Conservation (phyloP, 192 early-diverging fungal species). For the Coemansia sp. region DNA sequence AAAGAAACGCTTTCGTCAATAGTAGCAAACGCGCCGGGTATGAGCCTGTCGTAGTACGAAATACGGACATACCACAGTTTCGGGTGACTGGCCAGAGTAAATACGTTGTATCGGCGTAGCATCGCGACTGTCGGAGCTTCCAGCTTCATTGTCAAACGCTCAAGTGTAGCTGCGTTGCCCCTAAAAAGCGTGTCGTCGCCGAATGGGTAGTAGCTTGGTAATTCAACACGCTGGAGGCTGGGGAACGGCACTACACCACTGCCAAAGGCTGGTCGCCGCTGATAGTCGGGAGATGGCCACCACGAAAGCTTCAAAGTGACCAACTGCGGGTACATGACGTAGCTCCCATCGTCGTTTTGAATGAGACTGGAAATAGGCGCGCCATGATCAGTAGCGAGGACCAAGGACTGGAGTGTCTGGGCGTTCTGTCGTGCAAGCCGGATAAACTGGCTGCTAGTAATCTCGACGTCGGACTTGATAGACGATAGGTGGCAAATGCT, state of each 20-base stretch:
- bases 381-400: no score
- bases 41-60: background rate
- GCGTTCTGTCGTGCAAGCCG: background rate
- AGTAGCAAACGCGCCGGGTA: background rate
- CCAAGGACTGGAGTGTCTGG: background rate
- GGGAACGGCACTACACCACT: slow-evolving; percentile 1
- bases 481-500: no score
- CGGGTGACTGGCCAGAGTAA: background rate
- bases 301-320: background rate
- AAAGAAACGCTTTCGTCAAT: background rate
- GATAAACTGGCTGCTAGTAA: no score
- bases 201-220: slow-evolving; percentile 1
- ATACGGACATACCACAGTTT: background rate
- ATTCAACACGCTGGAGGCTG: background rate
- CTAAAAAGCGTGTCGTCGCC: slow-evolving; percentile 12
- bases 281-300: no score
- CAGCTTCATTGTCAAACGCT: background rate
- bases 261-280: no score
- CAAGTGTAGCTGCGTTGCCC: background rate
- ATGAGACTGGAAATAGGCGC: no score
- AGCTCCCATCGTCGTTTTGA: no score
- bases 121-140: background rate
- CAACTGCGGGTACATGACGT: background rate
- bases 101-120: background rate
- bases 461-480: no score